Evolutionary conservation across 108 stramenopile genomes (phyloP), one percentile per base, ranked within the genome.

Genomic region (Fragilariopsis cylindrus): DNA sequence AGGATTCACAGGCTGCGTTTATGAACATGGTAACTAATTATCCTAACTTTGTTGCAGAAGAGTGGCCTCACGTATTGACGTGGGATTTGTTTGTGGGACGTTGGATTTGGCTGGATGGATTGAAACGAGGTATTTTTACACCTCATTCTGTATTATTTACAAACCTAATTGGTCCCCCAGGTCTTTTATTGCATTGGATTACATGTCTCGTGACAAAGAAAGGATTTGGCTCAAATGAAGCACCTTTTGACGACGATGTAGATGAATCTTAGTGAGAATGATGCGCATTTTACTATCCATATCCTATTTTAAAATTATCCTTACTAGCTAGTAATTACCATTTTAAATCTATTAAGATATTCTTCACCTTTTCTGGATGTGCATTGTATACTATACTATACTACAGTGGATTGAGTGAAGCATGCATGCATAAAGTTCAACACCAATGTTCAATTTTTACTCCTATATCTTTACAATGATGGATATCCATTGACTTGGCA

Each of bases 11-110:
- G 73, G 74, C 69, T 13, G 93, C 93, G 44, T 93, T 96, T 79
- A 82, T 92, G 68, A 82, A 86, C 8, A 96, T 96, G 94, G 88
- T 90, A 73, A 71, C 76, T 43, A 71, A 92, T 63, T 95, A 95
- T 75, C 91, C 94, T 3, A 96, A 96, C 58, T 96, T 96, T 75
- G 92, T 94, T 5, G 75, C 80, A 1, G 96, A 96, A 69, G 96
- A 96, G 73, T 96, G 96, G 96, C 72, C 81, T 19, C 96, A 96
- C 54, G 96, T 96, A 0, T 65, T 96, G 58, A 96, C 92, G 5
- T 96, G 96, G 96, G 96, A 96, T 78, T 80, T 96, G 30, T 94
- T 94, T 69, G 96, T 96, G 7, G 96, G 93, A n/a, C 74, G 96
- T 11, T 92, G 78, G 80, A 88, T 96, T 21, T 96, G 96, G 96